phyloP scores from a whole-genome alignment of 805 yeast species.

The Saturnispora ahearnii region DNA sequence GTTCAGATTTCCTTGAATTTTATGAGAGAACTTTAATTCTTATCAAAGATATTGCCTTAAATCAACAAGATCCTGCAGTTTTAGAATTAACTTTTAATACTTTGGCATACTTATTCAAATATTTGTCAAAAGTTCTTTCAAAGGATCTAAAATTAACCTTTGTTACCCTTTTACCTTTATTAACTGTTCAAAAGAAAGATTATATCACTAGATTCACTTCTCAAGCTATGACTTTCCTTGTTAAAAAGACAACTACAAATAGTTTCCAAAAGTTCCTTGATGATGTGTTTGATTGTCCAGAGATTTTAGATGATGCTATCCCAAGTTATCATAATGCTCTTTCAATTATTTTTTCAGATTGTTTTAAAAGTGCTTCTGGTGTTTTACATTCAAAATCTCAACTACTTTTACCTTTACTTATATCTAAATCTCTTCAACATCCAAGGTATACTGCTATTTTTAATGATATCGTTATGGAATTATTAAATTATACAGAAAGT shows the following conservation, averaged over 20 bases:
- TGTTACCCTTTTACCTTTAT: constrained; percentile 50
- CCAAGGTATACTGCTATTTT: constrained; percentile 34
- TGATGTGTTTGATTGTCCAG: constrained; percentile 28
- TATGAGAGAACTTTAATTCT: constrained; percentile 45
- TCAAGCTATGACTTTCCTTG: constrained; percentile 77
- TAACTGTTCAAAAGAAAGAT: constrained; percentile 48
- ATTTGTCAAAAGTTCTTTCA: constrained; percentile 56
- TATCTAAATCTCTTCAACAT: constrained; percentile 15
- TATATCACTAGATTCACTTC: constrained; percentile 77
- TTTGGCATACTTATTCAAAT: constrained; percentile 83
- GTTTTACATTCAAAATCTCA: constrained; percentile 67
- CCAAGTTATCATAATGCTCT: constrained; percentile 49
- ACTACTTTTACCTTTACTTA: constrained; percentile 36
- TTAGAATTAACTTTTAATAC: constrained; percentile 81
- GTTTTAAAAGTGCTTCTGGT: constrained; percentile 63
- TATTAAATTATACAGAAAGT: constrained; percentile 43
- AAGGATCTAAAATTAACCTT: constrained; percentile 65
- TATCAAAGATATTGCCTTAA: constrained; percentile 40
- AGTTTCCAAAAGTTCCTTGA: constrained; percentile 39
- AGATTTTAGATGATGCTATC: constrained; percentile 24
- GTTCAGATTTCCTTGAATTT: constrained; percentile 72
- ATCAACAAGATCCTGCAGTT: constrained; percentile 47
- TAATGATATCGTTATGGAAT: constrained; percentile 48
- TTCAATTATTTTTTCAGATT: constrained; percentile 55
- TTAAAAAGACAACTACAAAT: constrained; percentile 54